Base-by-base conservation (phyloP, 345 rosid species). In the Salix viminalis region DNA sequence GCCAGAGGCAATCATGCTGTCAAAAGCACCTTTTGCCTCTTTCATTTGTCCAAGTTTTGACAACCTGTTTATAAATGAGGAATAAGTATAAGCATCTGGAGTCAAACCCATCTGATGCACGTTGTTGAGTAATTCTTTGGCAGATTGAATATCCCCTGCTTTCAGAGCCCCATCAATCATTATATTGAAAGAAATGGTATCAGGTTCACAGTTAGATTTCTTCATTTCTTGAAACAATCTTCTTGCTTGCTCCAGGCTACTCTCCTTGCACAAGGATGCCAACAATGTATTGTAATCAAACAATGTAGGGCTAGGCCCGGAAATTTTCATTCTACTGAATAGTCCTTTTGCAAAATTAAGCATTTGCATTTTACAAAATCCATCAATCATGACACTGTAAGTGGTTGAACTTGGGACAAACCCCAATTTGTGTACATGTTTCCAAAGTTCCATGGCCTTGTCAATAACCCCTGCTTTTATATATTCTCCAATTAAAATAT, bases 321-420 rank as follows among this genome's bases (percentile, higher is more conserved):
- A 76, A 48, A 62, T 61, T 83, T 85, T 88, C 86, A 87, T 78
- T 81, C 86, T 86, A 78, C 77, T 68, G 60, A 90, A 85, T 65
- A 91, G 26, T 67, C 94, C 97, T 81, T 86, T 90, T 23, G 92
- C 90, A 70, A 89, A 34, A 79, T 82, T 90, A 75, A 86, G 88
- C 86, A 90, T 67, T 34, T 84, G 76, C 34, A 70, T 73, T 80
- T 86, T 88, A 86, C 90, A 86, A 72, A 88, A 82, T 75, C 91
- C 94, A 72, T 77, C 72, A 71, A 91, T 87, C 87, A 88, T 65
- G 66, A 79, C 44, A 71, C 87, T 80, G 76, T 87, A 90, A 12
- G 90, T 90, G 67, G 75, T 34, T 34, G 92, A 83, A 69, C 85
- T 75, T 18, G 90, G 92, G 78, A 73, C 76, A 65, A 85, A 58